phyloP scores from a whole-genome alignment of 2,329 filamentous ascomycete genomes.

The Sporothrix euskadiensis region DNA sequence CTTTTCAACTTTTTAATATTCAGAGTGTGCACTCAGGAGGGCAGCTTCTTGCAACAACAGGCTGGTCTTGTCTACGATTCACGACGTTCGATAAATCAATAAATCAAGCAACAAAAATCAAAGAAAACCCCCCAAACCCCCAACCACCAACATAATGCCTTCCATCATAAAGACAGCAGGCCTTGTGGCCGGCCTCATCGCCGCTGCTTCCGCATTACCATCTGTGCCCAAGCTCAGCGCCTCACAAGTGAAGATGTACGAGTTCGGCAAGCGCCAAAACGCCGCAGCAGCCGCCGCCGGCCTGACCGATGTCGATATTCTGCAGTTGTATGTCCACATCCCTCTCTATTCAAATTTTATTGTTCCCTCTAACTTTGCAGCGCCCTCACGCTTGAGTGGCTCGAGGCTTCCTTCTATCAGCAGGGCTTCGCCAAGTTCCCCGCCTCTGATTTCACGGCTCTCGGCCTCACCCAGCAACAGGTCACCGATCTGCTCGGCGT shows the following conservation, averaged over 20 bases:
- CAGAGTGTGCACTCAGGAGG: conserved; percentile 34
- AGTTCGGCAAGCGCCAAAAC: conserved; percentile 53
- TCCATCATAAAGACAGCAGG: conserved; percentile 49
- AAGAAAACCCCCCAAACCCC: conserved; percentile 32
- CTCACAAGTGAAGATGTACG: conserved; percentile 50
- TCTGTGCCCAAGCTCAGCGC: conserved; percentile 46
- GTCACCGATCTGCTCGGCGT: conserved; percentile 63
- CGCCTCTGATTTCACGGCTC: conserved; percentile 62
- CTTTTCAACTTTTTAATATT: conserved; percentile 39
- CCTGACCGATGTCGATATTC: conserved; percentile 55
- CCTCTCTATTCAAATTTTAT: too few species aligned
- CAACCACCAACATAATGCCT: conserved; percentile 44
- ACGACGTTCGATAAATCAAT: conserved; percentile 32
- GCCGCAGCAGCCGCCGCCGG: conserved; percentile 49
- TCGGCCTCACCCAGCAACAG: conserved; percentile 58
- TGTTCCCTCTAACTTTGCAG: conserved; percentile 41
- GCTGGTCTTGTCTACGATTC: conserved; percentile 42
- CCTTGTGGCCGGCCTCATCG: conserved; percentile 49
- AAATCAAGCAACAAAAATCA: conserved; percentile 27
- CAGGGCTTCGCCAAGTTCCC: conserved; percentile 69
- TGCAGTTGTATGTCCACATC: conserved; percentile 55
- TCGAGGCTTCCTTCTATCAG: conserved; percentile 72
- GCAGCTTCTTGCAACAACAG: conserved; percentile 38
- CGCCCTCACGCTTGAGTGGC: conserved; percentile 72
- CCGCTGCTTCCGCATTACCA: conserved; percentile 51